Evolutionary conservation across 176 grass and related monocot genomes (phyloP).

Genomic region (Chrysopogon serrulatus): DNA sequence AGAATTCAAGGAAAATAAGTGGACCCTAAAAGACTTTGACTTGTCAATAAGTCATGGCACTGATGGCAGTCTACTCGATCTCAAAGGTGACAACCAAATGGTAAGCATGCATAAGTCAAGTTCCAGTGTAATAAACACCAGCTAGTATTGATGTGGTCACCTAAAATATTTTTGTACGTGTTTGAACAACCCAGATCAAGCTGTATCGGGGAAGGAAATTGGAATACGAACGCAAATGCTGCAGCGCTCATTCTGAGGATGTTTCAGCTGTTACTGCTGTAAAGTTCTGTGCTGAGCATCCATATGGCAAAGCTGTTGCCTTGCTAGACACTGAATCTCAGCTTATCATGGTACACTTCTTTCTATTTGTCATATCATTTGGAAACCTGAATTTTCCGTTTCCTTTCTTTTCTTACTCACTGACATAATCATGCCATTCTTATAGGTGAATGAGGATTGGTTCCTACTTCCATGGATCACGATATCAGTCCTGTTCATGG

Average conservation of each 20-base stretch:
- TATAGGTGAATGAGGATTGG: conserved; percentile 59
- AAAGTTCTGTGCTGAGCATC: conserved; percentile 52
- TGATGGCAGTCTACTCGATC: conserved; percentile 49
- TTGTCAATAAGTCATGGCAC: conserved; percentile 42
- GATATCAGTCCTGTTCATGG: conserved; percentile 23
- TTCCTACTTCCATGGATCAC: conserved; percentile 57
- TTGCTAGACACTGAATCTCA: conserved; percentile 60
- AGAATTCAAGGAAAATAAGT: conserved; percentile 63
- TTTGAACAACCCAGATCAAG: conserved; percentile 62
- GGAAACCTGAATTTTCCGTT: background rate
- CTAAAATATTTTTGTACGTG: background rate
- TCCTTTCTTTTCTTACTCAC: background rate
- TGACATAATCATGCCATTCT: background rate
- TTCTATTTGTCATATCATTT: background rate
- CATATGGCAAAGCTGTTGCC: conserved; percentile 74
- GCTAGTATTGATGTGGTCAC: background rate
- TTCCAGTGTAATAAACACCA: background rate
- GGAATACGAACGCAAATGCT: conserved; percentile 63
- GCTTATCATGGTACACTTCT: conserved; percentile 46
- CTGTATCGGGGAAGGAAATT: conserved; percentile 67
- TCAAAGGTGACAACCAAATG: conserved; percentile 46
- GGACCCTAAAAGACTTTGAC: conserved; percentile 51
- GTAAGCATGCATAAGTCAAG: conserved; percentile 42
- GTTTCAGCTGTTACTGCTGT: conserved; percentile 56
- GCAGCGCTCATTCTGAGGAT: conserved; percentile 36